Base-by-base conservation (phyloP, 345 rosid species). In the Aurinia saxatilis region DNA sequence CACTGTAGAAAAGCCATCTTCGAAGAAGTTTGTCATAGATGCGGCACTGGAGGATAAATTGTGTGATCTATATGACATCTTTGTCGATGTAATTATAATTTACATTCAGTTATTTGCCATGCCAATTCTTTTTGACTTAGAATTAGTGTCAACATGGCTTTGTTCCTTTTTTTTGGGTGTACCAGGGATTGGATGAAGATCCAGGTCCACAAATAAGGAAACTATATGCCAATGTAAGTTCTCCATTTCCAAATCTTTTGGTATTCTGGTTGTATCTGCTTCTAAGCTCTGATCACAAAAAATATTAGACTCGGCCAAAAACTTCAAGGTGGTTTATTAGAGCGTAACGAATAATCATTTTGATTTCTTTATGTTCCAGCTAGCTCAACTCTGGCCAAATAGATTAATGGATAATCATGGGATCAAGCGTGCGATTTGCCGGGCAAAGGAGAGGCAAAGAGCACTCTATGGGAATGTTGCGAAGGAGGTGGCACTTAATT, bases 21-120 rank as follows among this genome's bases (percentile, higher is more conserved):
- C 68, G 73, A 80, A 69, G 67, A 89, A 80, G 65, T 75, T 79
- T 63, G 78, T 78, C 68, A 82, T 92, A 85, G 96, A 92, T 60
- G 55, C 78, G 14, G 76, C 73, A 37, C 39, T 87, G 82, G 98
- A 92, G 83, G 95, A 89, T 75, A 92, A 77, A 77, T 75, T 92
- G 73, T 87, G 96, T 78, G 93, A 85, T 67, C 98, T 89, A 60
- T 92, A 92, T 77, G 98, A 89, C 71, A 90, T 89, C 65, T 92
- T 75, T 74, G 78, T 87, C 72, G 95, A 92, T 71, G 98, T 91
- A 81, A 67, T 67, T 14, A 55, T 60, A 17, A 25, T 42, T 53
- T 52, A 19, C 36, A 44, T 54, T 55, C 5, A 13, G 41, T 36
- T 9, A 23, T 35, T 33, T 45, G 12, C 39, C 33, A 35, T 25